Conservation (phyloP, 495 filamentous ascomycete genomes). For the Xylaria sp. region DNA sequence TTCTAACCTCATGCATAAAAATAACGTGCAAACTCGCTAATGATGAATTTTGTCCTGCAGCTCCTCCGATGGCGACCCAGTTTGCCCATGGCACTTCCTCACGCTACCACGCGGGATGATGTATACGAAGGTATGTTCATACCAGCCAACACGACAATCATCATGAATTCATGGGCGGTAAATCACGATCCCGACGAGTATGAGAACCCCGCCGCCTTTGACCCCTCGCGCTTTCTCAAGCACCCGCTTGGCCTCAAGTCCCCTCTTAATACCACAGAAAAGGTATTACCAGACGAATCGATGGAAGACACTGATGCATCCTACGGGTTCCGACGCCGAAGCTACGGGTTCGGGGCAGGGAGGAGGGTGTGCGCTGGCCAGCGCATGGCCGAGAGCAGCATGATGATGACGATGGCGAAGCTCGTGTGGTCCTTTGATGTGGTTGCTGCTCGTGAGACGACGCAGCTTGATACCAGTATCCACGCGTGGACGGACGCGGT, state of each 20-base stretch:
- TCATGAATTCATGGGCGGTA: constrained; percentile 41
- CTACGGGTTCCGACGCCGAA: constrained; percentile 29
- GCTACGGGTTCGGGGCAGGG: constrained; percentile 30
- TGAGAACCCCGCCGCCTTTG: constrained; percentile 41
- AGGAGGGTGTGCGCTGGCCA: constrained; percentile 30
- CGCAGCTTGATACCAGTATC: constrained; percentile 1
- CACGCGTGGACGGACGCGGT: not conserved
- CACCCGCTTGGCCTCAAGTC: not conserved
- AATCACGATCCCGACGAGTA: constrained; percentile 37
- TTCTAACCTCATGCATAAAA: not conserved
- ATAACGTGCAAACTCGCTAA: not conserved
- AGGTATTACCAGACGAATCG: not conserved
- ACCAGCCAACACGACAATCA: constrained; percentile 40
- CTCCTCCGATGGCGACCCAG: constrained; percentile 44
- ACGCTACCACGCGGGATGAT: constrained; percentile 39
- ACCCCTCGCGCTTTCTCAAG: constrained; percentile 37
- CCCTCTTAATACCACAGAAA: not conserved
- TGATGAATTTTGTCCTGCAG: constrained; percentile 6
- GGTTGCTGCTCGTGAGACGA: not conserved
- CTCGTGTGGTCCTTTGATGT: constrained; percentile 30
- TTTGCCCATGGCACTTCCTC: constrained; percentile 40
- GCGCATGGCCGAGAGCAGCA: constrained; percentile 28
- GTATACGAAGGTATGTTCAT: constrained; percentile 44
- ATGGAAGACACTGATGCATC: not conserved
- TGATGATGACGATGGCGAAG: constrained; percentile 31